A percentile compares a stretch with the other conserved stretches of the same genome.
Evolutionary conservation across 805 yeast genomes (phyloP).

Genomic region (Kregervanrija delftensis): DNA sequence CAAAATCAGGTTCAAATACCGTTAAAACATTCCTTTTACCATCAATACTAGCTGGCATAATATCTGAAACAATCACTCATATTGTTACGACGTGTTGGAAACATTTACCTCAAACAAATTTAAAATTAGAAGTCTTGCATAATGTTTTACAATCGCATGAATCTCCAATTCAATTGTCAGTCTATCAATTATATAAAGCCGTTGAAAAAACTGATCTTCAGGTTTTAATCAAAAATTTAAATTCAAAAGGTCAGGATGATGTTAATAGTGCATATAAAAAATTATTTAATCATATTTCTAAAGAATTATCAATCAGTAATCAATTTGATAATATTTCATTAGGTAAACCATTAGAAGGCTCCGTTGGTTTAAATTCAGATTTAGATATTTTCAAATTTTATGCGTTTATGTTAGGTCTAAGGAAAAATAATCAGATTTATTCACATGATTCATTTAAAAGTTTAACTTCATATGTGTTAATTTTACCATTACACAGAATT

Average conservation of each 20-base stretch:
- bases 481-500: slow-evolving; percentile 34
- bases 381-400: slow-evolving; percentile 27
- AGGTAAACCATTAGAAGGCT: slow-evolving; percentile 23
- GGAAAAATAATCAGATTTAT: slow-evolving; percentile 38
- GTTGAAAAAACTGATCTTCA: slow-evolving; percentile 28
- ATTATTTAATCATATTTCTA: slow-evolving; percentile 12
- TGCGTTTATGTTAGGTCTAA: slow-evolving; percentile 43
- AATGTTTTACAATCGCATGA: slow-evolving; percentile 28
- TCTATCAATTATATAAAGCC: slow-evolving; percentile 32
- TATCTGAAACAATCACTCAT: slow-evolving; percentile 22
- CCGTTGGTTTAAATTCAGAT: slow-evolving; percentile 8
- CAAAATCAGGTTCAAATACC: slow-evolving; percentile 12
- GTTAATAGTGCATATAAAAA: slow-evolving; percentile 22
- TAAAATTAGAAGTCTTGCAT: slow-evolving; percentile 30
- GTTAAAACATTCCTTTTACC: slow-evolving; percentile 26
- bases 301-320: slow-evolving; percentile 20
- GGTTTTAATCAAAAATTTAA: slow-evolving; percentile 18
- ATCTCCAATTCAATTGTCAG: slow-evolving; percentile 36
- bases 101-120: slow-evolving; percentile 24
- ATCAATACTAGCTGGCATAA: slow-evolving; percentile 24
- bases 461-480: slow-evolving; percentile 35
- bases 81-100: slow-evolving; percentile 25
- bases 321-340: slow-evolving; percentile 21
- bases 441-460: slow-evolving; percentile 14
- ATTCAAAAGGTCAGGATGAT: slow-evolving; percentile 13